Percentiles rank a stretch among this genome's conserved stretches.
phyloP scores from a whole-genome alignment of 164 flowering plant species.

The Buxus sempervirens region DNA sequence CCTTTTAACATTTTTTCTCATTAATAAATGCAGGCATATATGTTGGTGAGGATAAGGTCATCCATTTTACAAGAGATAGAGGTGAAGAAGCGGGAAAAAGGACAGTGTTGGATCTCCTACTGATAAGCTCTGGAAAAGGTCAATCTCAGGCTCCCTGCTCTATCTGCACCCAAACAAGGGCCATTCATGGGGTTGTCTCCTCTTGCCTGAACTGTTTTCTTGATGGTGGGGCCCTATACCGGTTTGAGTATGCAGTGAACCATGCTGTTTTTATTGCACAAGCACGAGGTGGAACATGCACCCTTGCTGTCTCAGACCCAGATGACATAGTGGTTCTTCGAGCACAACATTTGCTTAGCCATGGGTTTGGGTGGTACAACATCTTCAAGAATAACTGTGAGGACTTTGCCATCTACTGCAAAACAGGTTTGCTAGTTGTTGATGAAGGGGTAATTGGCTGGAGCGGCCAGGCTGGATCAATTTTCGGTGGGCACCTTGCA shows the following conservation, averaged over 20 bases:
- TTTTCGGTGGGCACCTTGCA: slow-evolving; percentile 68
- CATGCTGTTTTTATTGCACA: slow-evolving; percentile 66
- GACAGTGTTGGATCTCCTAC: slow-evolving; percentile 48
- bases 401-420: slow-evolving; percentile 77
- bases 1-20: too few relatives aligned
- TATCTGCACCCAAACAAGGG: slow-evolving; percentile 37
- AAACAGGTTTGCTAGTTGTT: slow-evolving; percentile 62
- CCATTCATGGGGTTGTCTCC: slow-evolving; percentile 48
- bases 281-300: slow-evolving; percentile 83
- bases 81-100: slow-evolving; percentile 77
- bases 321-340: slow-evolving; percentile 52
- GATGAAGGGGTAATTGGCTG: slow-evolving; percentile 55
- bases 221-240: slow-evolving; percentile 63
- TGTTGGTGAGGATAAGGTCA: slow-evolving; percentile 54
- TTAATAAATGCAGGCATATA: slow-evolving; percentile 14
- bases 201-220: slow-evolving; percentile 75
- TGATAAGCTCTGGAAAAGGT: slow-evolving; percentile 26
- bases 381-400: slow-evolving; percentile 77
- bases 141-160: slow-evolving; percentile 32
- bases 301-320: slow-evolving; percentile 64
- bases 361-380: slow-evolving; percentile 75
- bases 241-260: slow-evolving; percentile 58
- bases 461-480: slow-evolving; percentile 76
- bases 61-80: slow-evolving; percentile 60
- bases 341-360: slow-evolving; percentile 56